Evolutionary conservation across 2,329 filamentous ascomycete species (phyloP).

Genomic region (Paracorniculantispora psalliotae): DNA sequence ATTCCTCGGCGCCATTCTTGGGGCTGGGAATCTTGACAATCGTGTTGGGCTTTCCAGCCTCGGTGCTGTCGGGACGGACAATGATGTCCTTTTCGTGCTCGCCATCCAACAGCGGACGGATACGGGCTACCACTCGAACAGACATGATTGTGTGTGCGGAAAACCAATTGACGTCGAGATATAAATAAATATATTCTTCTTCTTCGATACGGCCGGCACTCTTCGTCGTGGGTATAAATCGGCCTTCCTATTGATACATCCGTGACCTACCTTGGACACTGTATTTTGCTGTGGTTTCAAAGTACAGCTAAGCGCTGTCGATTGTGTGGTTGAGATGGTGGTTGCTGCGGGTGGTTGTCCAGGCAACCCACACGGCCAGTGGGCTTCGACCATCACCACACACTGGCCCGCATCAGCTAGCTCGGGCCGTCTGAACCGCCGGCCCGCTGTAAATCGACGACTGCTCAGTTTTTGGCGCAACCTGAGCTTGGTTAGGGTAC

Average conservation of each 20-base stretch:
- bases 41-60: constrained; percentile 56
- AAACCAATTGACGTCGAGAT: constrained; percentile 14
- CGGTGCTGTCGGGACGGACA: constrained; percentile 61
- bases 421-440: constrained; percentile 12
- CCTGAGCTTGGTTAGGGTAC: not conserved
- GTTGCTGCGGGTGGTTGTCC: constrained; percentile 1
- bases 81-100: constrained; percentile 88
- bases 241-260: not conserved
- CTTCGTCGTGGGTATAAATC: not conserved
- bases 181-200: not conserved
- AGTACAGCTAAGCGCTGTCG: not conserved
- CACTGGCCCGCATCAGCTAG: not conserved
- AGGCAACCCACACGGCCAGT: constrained; percentile 6
- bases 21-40: constrained; percentile 88
- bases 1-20: constrained; percentile 86
- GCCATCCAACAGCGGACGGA: constrained; percentile 79
- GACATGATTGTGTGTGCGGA: constrained; percentile 40
- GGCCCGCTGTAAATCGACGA: constrained; percentile 2
- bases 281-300: constrained; percentile 12
- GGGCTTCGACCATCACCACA: not conserved
- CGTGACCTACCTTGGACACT: constrained; percentile 12
- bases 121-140: constrained; percentile 83
- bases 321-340: constrained; percentile 1
- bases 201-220: not conserved
- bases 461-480: not conserved